Evolutionary conservation across 2,329 filamentous ascomycete species (phyloP).

Genomic region (Fusarium sp.): DNA sequence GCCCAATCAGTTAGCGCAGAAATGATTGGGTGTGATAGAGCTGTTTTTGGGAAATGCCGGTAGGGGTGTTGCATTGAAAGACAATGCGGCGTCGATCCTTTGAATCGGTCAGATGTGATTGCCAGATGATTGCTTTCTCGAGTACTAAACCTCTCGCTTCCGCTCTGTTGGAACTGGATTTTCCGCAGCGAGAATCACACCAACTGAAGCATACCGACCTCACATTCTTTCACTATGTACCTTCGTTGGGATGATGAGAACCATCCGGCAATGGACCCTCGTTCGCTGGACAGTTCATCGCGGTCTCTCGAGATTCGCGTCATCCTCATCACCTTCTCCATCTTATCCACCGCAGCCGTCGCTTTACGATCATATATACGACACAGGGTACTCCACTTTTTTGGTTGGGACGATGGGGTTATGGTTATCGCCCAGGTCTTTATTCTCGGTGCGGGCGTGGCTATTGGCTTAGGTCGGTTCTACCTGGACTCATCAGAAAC

Average conservation of each 20-base stretch:
- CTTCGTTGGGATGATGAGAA: not conserved
- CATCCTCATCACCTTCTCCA: slow-evolving; percentile 13
- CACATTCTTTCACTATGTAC: not conserved
- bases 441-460: not conserved
- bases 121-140: too few relatives aligned
- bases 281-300: slow-evolving; percentile 1
- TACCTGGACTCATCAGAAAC: rapidly evolving
- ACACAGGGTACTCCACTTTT: slow-evolving; percentile 6
- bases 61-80: not conserved
- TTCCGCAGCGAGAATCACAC: too few relatives aligned
- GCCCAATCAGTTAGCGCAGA: not conserved
- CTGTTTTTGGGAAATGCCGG: not conserved
- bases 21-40: not conserved
- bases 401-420: slow-evolving; percentile 26
- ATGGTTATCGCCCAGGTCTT: slow-evolving; percentile 22
- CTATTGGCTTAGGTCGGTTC: slow-evolving; percentile 27
- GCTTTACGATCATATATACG: slow-evolving; percentile 16
- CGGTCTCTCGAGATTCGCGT: slow-evolving; percentile 21
- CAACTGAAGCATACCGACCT: too few relatives aligned
- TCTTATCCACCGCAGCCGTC: slow-evolving; percentile 12
- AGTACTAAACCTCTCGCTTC: too few relatives aligned
- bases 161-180: too few relatives aligned
- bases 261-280: not conserved
- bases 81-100: too few relatives aligned
- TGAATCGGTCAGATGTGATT: too few relatives aligned